Percentiles rank a stretch among this genome's conserved stretches.
These are phyloP conservation scores for Colletotrichum sp. DNA, from an alignment of 2,329 filamentous ascomycete genomes.

Conservation along the genomic window DNA sequence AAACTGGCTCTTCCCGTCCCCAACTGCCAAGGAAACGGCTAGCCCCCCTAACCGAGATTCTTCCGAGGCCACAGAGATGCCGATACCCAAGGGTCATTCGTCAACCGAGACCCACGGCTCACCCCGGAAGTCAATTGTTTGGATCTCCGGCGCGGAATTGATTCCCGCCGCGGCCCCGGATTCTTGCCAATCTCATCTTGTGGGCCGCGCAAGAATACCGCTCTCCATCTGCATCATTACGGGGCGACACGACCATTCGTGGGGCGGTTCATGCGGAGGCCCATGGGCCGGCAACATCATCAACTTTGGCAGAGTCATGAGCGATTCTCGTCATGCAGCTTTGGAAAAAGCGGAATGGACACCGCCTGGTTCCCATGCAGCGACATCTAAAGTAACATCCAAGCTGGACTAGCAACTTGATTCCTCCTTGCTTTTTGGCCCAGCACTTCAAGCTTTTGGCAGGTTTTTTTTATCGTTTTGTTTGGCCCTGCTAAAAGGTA, in stretches of 20 bases:
- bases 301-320: background rate
- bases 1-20: background rate
- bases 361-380: background rate
- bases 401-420: background rate
- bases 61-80: background rate
- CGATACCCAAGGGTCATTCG: background rate
- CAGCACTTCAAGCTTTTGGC: background rate
- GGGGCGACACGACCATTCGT: background rate
- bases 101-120: background rate
- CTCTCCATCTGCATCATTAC: background rate
- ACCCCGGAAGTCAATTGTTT: background rate
- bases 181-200: background rate
- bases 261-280: background rate
- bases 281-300: background rate
- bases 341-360: background rate
- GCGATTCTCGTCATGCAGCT: background rate
- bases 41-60: background rate
- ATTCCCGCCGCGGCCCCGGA: slow-evolving; percentile 4
- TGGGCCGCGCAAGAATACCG: background rate
- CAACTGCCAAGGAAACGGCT: background rate
- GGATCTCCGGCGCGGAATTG: background rate
- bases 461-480: background rate
- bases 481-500: background rate
- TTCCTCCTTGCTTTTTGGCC: background rate
- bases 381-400: background rate